Evolutionary conservation across 2,329 filamentous ascomycete species (phyloP), one percentile per base, ranked within the genome.

Genomic region (Diaporthe sp.): DNA sequence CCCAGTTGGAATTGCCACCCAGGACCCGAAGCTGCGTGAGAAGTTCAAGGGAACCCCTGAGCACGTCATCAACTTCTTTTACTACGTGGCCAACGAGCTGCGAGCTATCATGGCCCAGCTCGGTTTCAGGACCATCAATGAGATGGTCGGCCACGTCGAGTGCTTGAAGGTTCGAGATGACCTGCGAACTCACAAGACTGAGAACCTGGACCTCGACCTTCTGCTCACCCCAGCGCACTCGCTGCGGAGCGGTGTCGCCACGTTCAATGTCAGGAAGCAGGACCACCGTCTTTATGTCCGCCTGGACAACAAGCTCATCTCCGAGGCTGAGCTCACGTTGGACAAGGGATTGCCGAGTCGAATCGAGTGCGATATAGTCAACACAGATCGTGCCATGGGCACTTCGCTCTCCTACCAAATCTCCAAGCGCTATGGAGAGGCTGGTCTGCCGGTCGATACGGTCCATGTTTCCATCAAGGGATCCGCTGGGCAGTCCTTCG

Each of bases 21-120:
- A 98, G 82, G 96, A 98, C 79, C 95, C 95, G n/a, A 94, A 96
- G 82, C 89, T 98, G 2, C 92, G 96, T 75, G 94, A 96, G 89
- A 98, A 98, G 86, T 98, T 98, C 84, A 88, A 92, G 78, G 96
- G 96, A 76, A 96, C 94, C 1, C 96, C 96, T 15, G 96, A 98
- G 86, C 95, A 98, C 79, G 96, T 98, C 73, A 98, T 98, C 85
- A 98, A 98, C 89, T 98, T 98, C 88, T 98, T 98, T 87, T 98
- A 98, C 87, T 98, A 98, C 81, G 90, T 98, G 70, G 94, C 96
- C 78, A 98, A 98, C 81, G 96, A 98, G 86, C 91, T 98, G 74
- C 93, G 96, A 81, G 95, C 96, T 47, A 97, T 98, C 85, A 98
- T 98, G 96, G 96, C 96, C 68, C 95, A 94, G 85, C 92, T 98